phyloP scores from a whole-genome alignment of 1,284 basidiomycete genomes.

The Fomitopsis betulina region DNA sequence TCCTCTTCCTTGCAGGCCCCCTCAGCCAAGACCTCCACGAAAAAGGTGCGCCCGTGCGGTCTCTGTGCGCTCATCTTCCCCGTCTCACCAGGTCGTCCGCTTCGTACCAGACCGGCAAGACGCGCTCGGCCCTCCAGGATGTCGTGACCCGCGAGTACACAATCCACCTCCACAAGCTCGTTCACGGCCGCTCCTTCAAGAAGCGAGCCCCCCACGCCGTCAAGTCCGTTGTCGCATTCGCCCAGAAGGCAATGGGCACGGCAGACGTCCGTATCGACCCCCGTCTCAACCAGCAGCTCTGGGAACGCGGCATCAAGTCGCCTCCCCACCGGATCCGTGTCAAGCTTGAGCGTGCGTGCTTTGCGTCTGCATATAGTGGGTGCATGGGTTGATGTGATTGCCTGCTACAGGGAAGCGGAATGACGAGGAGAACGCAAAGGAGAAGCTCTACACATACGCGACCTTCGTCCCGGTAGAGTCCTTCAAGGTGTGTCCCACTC shows the following conservation, averaged over 20 bases:
- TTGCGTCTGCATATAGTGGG: not conserved
- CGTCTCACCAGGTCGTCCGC: not conserved
- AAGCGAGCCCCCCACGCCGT: conserved; percentile 92
- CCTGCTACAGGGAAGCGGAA: conserved; percentile 70
- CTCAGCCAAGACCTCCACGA: conserved; percentile 30
- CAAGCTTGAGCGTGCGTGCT: conserved; percentile 84
- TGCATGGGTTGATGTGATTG: not conserved
- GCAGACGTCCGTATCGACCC: conserved; percentile 90
- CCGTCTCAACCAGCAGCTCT: conserved; percentile 90
- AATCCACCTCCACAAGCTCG: conserved; percentile 91
- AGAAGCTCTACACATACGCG: conserved; percentile 94
- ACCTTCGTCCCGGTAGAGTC: conserved; percentile 73
- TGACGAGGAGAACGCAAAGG: conserved; percentile 95
- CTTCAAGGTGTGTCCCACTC: conserved; percentile 71
- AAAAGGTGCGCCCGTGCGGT: conserved; percentile 29
- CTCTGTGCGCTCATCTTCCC: not conserved
- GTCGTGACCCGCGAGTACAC: conserved; percentile 97
- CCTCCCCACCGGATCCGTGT: conserved; percentile 89
- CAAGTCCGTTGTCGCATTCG: conserved; percentile 88
- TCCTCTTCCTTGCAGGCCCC: conserved; percentile 24
- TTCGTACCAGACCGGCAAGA: conserved; percentile 65
- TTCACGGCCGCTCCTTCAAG: conserved; percentile 90
- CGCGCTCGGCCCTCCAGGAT: conserved; percentile 90
- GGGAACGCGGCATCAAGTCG: conserved; percentile 86
- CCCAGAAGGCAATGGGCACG: conserved; percentile 92